Evolutionary conservation across 148 eudicot genomes (phyloP), one percentile per base, ranked within the genome.

Genomic region (Euryodendron excelsum): DNA sequence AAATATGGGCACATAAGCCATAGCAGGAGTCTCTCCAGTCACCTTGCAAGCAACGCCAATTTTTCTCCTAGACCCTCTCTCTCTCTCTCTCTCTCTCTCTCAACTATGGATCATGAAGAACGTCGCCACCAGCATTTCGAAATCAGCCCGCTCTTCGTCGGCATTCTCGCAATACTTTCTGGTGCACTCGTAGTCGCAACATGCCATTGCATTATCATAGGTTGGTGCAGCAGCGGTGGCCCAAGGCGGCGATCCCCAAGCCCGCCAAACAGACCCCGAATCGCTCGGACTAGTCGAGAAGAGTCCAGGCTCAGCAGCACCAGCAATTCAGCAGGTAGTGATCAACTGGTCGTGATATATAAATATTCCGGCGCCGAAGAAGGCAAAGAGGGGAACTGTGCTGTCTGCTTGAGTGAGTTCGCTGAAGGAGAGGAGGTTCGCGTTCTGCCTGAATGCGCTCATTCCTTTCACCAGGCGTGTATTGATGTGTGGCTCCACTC

Each of bases 401-500:
- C 84, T 1, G 82, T 86, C 25, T 86, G 89, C 36, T 28, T 86
- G 63, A 65, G 81, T 61, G 82, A 80, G 9, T 81, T 81, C 33
- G 41, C 65, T 1, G 82, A 79, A 23, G 82, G 82, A 10, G 89
- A 86, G 3, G 77, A 75, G 59, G 63, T 86, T 0, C 80, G 86
- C 13, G 59, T 76, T 21, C 55, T 86, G 74, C 76, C 82, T 8
- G 83, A 56, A 28, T 83, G 89, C 52, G 71, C 59, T 13, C 89
- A 86, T 70, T 27, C 52, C 4, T 86, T 86, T 69, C 88, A 83
- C 61, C 82, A 37, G 7, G 60, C 41, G 18, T 83, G 88, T 41
- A 65, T 86, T 11, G 82, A 86, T 30, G 65, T 44, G 84, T 86
- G 88, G 88, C 80, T 86, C 14, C 34, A 34, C 17, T 77, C 80